Conservation (phyloP, 345 rosid genomes). For the Dovyalis caffra region DNA sequence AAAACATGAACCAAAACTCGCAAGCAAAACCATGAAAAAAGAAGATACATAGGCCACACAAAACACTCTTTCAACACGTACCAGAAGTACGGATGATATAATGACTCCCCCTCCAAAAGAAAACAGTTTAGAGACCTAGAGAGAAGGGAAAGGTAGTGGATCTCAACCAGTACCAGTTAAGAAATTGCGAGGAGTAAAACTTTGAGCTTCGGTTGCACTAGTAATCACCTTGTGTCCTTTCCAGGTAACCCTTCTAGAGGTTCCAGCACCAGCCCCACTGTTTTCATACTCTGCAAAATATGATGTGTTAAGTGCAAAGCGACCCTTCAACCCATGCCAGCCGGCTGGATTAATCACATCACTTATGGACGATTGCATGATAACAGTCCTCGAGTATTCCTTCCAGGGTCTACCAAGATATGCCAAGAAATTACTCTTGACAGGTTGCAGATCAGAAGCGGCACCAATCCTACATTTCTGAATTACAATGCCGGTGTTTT, state of each 20-base stretch:
- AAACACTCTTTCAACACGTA: neutral
- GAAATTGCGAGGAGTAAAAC: conserved; percentile 52
- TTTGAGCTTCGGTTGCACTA: conserved; percentile 54
- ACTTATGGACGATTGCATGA: conserved; percentile 70
- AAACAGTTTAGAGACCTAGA: conserved; percentile 43
- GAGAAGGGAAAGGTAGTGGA: conserved; percentile 78
- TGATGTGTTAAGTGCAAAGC: conserved; percentile 62
- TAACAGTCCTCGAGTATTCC: conserved; percentile 74
- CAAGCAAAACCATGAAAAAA: too few species aligned
- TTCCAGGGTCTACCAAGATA: conserved; percentile 95
- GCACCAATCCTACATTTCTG: conserved; percentile 81
- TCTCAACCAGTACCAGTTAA: conserved; percentile 68
- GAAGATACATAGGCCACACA: neutral
- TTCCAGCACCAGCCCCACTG: conserved; percentile 69
- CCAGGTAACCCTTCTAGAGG: conserved; percentile 71
- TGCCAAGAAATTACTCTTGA: conserved; percentile 54
- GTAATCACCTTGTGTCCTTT: conserved; percentile 60
- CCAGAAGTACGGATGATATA: neutral
- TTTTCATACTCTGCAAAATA: conserved; percentile 69
- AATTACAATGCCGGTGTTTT: conserved; percentile 90
- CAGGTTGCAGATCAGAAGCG: conserved; percentile 58
- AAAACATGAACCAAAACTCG: neutral
- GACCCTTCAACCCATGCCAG: conserved; percentile 77
- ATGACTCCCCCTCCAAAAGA: neutral
- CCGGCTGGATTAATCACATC: conserved; percentile 66